phyloP scores from a whole-genome alignment of 768 basidiomycete species.

The Leucocoprinus sp. region DNA sequence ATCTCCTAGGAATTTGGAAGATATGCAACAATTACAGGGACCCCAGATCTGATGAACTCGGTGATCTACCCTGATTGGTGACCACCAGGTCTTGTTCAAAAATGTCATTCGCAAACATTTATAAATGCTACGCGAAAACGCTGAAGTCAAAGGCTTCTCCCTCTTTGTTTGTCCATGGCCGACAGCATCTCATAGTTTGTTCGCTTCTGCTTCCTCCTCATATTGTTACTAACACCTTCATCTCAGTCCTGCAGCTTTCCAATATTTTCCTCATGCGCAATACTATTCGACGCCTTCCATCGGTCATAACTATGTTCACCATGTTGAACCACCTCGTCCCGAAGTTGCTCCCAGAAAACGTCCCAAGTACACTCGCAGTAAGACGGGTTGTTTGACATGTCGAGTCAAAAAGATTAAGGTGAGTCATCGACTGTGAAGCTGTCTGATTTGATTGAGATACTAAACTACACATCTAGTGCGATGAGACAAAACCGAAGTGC shows the following conservation, averaged over 20 bases:
- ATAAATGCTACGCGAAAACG: slow-evolving; percentile 45
- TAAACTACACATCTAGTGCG: slow-evolving; percentile 47
- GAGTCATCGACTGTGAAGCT: slow-evolving; percentile 20
- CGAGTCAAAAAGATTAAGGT: slow-evolving; percentile 94
- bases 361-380: slow-evolving; percentile 90
- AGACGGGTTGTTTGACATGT: slow-evolving; percentile 92
- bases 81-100: slow-evolving; percentile 32
- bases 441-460: slow-evolving; percentile 2
- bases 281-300: slow-evolving; percentile 32
- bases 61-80: slow-evolving; percentile 46
- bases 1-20: slow-evolving; percentile 37
- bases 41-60: slow-evolving; percentile 65
- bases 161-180: slow-evolving; percentile 37
- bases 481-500: slow-evolving; percentile 84
- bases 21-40: slow-evolving; percentile 41
- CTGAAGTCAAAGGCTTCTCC: slow-evolving; percentile 28
- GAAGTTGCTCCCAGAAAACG: slow-evolving; percentile 61
- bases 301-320: slow-evolving; percentile 27
- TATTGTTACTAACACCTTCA: slow-evolving; percentile 16
- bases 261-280: slow-evolving; percentile 32
- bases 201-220: slow-evolving; percentile 9
- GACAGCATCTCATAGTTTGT: slow-evolving; percentile 51
- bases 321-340: slow-evolving; percentile 31
- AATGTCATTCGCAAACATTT: slow-evolving; percentile 31
- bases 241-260: slow-evolving; percentile 28